phyloP scores from a whole-genome alignment of 495 filamentous ascomycete species.

The Penicillium canariense region DNA sequence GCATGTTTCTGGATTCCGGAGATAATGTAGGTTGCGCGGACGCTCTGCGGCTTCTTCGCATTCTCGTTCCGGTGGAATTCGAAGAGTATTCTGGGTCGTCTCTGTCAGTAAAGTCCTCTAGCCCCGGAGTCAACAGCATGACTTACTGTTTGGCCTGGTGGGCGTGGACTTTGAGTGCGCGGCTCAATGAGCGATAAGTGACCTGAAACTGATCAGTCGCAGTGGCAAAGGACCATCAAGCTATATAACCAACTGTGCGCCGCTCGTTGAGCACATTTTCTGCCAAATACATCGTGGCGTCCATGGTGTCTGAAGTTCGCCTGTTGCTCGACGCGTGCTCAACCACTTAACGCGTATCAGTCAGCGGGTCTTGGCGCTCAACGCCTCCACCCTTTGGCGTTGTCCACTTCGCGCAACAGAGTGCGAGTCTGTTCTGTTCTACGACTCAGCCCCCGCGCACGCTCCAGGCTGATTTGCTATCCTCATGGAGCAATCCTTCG shows the following conservation, averaged over 20 bases:
- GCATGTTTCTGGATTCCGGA: constrained; percentile 54
- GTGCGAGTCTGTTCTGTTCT: background rate
- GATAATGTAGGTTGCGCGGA: constrained; percentile 87
- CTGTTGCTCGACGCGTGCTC: constrained; percentile 36
- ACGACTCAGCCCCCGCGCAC: background rate
- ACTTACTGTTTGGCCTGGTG: constrained; percentile 79
- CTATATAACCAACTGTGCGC: constrained; percentile 56
- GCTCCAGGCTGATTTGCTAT: background rate
- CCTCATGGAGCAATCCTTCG: constrained; percentile 49
- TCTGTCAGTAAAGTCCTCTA: background rate
- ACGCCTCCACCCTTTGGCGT: constrained; percentile 14
- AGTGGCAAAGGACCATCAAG: background rate
- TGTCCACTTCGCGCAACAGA: constrained; percentile 1
- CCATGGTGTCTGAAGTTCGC: constrained; percentile 25
- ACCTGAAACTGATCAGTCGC: constrained; percentile 50
- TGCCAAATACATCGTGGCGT: constrained; percentile 70
- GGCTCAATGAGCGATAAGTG: constrained; percentile 79
- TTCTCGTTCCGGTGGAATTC: constrained; percentile 84
- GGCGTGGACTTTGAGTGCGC: constrained; percentile 75
- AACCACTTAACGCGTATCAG: constrained; percentile 53
- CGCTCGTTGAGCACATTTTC: constrained; percentile 74
- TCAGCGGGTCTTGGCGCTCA: constrained; percentile 47
- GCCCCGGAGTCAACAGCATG: background rate
- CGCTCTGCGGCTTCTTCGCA: constrained; percentile 63
- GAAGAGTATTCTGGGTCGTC: constrained; percentile 71